Evolutionary conservation across 176 grass and related monocot species (phyloP).

Genomic region (Ensete glaucum): DNA sequence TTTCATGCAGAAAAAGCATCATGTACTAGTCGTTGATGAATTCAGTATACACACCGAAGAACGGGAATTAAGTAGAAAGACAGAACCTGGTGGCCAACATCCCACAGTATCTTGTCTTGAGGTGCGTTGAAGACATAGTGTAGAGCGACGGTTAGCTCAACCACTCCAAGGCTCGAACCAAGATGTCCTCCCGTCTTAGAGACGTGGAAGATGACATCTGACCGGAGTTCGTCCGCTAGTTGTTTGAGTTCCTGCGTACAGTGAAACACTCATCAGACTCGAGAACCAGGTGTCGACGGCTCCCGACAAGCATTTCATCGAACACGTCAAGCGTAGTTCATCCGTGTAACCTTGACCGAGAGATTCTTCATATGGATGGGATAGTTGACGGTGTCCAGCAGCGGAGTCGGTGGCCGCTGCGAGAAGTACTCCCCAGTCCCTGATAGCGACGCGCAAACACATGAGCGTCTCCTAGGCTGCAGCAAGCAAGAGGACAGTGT

Average conservation of each 20-base stretch:
- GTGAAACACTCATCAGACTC: background rate
- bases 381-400: slow-evolving; percentile 86
- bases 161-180: slow-evolving; percentile 85
- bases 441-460: slow-evolving; percentile 49
- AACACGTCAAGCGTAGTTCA: slow-evolving; percentile 4
- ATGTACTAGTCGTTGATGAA: no score
- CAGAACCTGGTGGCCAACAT: slow-evolving; percentile 88
- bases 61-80: slow-evolving; percentile 10
- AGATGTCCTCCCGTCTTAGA: slow-evolving; percentile 96
- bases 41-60: no score
- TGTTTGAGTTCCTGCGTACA: slow-evolving; percentile 67
- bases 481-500: background rate
- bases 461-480: slow-evolving; percentile 36
- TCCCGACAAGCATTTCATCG: slow-evolving; percentile 26
- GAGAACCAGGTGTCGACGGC: background rate
- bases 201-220: slow-evolving; percentile 95
- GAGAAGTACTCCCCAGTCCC: slow-evolving; percentile 68
- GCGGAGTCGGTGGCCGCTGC: slow-evolving; percentile 85
- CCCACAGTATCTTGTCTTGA: slow-evolving; percentile 86
- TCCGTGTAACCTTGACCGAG: slow-evolving; percentile 39
- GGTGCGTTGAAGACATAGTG: slow-evolving; percentile 93
- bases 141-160: slow-evolving; percentile 87
- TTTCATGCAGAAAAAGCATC: no score
- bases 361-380: slow-evolving; percentile 99
- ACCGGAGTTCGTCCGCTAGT: slow-evolving; percentile 85